Evolutionary conservation across 2,329 filamentous ascomycete species (phyloP).

Genomic region (Penicillium polonicum): DNA sequence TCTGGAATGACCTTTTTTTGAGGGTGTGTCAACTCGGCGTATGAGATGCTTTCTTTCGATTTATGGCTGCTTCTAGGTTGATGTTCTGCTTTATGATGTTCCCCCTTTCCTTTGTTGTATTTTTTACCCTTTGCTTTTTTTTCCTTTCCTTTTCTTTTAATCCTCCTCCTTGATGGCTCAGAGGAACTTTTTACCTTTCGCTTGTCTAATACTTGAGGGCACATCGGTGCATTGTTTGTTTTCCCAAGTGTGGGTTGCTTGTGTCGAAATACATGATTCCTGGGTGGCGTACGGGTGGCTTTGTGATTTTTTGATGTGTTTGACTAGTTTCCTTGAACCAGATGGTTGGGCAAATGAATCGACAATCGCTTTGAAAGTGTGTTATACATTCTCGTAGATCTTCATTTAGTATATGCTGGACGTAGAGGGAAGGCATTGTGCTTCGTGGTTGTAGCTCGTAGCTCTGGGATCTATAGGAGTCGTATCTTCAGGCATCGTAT

Average conservation of each 20-base stretch:
- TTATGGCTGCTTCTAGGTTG: conserved; percentile 23
- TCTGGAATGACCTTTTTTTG: conserved; percentile 29
- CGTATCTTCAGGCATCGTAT: neutral
- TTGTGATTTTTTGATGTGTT: conserved; percentile 16
- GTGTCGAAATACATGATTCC: conserved; percentile 25
- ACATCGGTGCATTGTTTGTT: conserved; percentile 21
- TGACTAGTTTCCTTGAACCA: conserved; percentile 21
- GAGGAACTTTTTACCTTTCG: conserved; percentile 18
- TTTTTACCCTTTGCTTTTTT: conserved; percentile 21
- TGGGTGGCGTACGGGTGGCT: conserved; percentile 26
- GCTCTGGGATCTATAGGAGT: neutral
- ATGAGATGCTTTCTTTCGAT: conserved; percentile 22
- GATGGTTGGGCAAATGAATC: conserved; percentile 19
- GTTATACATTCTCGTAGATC: neutral
- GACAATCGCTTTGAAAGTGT: conserved; percentile 12
- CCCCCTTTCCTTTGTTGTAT: conserved; percentile 17
- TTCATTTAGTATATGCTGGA: neutral
- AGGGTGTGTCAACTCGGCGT: conserved; percentile 34
- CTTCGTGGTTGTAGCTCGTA: neutral
- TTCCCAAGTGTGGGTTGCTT: conserved; percentile 19
- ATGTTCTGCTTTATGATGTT: conserved; percentile 25
- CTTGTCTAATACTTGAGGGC: conserved; percentile 30
- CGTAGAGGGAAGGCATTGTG: neutral
- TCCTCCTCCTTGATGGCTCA: conserved; percentile 14
- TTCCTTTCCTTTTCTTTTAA: conserved; percentile 6